Evolutionary conservation across 1,284 basidiomycete species (phyloP).

Genomic region (Trichosporon faecale): DNA sequence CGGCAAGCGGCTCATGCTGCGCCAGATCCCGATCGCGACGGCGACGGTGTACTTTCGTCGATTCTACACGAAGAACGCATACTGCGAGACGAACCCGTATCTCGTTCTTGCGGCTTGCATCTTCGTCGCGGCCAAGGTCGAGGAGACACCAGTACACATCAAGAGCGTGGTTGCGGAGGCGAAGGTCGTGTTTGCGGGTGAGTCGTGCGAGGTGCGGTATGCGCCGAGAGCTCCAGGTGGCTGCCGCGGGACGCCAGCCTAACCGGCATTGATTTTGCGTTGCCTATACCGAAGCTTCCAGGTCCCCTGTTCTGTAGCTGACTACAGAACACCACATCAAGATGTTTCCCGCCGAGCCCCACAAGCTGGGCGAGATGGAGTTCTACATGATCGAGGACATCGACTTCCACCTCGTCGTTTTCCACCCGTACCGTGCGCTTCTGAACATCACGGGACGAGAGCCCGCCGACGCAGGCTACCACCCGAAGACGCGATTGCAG

Average conservation of each 20-base stretch:
- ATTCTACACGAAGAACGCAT: slow-evolving; percentile 91
- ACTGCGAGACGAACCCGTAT: slow-evolving; percentile 90
- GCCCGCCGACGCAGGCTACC: slow-evolving; percentile 46
- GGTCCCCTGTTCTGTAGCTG: neutral
- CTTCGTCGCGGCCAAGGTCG: slow-evolving; percentile 94
- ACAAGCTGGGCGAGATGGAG: slow-evolving; percentile 96
- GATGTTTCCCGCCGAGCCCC: slow-evolving; percentile 75
- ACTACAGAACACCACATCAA: slow-evolving; percentile 64
- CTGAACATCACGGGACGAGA: slow-evolving; percentile 65
- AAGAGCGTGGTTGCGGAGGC: slow-evolving; percentile 87
- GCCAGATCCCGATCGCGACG: slow-evolving; percentile 88
- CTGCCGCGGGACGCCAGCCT: too few relatives aligned
- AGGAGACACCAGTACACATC: slow-evolving; percentile 92
- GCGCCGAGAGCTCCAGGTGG: too few relatives aligned
- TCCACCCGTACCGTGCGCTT: slow-evolving; percentile 89
- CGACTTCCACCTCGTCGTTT: slow-evolving; percentile 88
- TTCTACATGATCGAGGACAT: slow-evolving; percentile 96
- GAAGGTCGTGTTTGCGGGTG: slow-evolving; percentile 70
- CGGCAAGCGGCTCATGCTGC: slow-evolving; percentile 74
- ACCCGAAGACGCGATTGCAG: slow-evolving; percentile 37
- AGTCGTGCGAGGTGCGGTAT: slow-evolving; percentile 38
- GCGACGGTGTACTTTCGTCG: slow-evolving; percentile 89
- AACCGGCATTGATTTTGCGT: too few relatives aligned
- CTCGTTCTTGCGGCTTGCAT: slow-evolving; percentile 88
- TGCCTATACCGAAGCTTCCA: too few relatives aligned